phyloP scores from a whole-genome alignment of 2,329 filamentous ascomycete species.

The Ceratocystis harringtonii region DNA sequence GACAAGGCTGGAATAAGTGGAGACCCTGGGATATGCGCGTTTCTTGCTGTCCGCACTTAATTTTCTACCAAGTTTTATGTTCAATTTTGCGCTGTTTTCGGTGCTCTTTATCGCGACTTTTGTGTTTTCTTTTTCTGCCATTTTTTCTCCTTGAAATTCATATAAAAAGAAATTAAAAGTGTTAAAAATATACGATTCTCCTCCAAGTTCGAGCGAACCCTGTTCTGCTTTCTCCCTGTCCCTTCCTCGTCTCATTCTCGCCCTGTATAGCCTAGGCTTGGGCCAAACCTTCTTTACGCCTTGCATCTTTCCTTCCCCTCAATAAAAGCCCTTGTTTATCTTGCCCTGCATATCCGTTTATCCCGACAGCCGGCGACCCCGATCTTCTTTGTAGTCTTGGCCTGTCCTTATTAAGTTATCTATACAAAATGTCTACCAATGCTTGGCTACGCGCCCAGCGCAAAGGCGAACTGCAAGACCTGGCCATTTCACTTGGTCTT shows the following conservation, averaged over 20 bases:
- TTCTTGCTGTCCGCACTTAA: neutral
- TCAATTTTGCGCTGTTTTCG: slow-evolving; percentile 1
- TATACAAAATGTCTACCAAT: slow-evolving; percentile 42
- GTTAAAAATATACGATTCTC: neutral
- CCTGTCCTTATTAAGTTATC: neutral
- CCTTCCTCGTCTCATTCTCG: neutral
- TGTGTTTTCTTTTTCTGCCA: slow-evolving; percentile 1
- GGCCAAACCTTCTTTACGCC: neutral
- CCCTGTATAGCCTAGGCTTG: neutral
- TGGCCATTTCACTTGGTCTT: slow-evolving; percentile 56
- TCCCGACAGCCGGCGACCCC: neutral
- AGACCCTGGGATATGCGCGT: neutral
- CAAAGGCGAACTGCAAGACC: slow-evolving; percentile 62
- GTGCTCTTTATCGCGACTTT: neutral
- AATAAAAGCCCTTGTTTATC: too few relatives aligned
- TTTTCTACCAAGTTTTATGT: slow-evolving; percentile 13
- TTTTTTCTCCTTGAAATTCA: slow-evolving; percentile 6
- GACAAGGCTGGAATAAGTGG: neutral
- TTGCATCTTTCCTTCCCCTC: slow-evolving; percentile 7
- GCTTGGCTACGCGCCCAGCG: slow-evolving; percentile 68
- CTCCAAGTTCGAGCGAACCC: neutral
- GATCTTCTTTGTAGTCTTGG: neutral
- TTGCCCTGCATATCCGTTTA: slow-evolving; percentile 11
- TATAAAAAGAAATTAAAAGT: neutral
- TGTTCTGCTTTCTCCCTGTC: neutral